A percentile compares a stretch with the other conserved stretches of the same genome.
These are phyloP conservation scores for Moesziomyces sp. DNA, from an alignment of 1,284 basidiomycete species.

Conservation along the genomic window DNA sequence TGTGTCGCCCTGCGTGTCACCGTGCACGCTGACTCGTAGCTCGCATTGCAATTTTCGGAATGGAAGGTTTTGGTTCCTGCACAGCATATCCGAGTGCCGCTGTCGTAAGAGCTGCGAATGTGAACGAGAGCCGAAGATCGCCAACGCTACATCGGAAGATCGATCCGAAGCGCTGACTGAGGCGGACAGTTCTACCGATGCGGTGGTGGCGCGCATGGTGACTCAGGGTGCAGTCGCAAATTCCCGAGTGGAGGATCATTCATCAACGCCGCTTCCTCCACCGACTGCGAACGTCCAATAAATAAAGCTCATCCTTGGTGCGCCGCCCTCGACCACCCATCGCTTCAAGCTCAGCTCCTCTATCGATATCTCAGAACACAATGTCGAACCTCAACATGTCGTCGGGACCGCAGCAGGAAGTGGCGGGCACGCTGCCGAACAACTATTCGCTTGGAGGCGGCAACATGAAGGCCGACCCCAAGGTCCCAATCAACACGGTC, in stretches of 20 bases:
- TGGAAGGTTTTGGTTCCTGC: too few relatives aligned
- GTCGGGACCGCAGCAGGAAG: conserved; percentile 33
- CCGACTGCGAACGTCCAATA: background rate
- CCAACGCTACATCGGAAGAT: too few relatives aligned
- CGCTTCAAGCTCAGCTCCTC: too few relatives aligned
- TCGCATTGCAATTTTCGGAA: too few relatives aligned
- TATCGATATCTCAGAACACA: background rate
- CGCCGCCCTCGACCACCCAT: too few relatives aligned
- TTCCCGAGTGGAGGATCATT: conserved; percentile 33
- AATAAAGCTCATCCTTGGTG: too few relatives aligned
- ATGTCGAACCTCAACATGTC: conserved; percentile 32
- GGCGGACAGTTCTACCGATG: background rate
- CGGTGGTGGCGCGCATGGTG: background rate
- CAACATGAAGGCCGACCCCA: conserved; percentile 35
- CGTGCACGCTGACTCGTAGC: too few relatives aligned
- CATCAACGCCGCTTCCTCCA: conserved; percentile 1
- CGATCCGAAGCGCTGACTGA: background rate
- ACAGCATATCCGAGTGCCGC: too few relatives aligned
- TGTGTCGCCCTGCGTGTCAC: too few relatives aligned
- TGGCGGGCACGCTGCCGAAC: conserved; percentile 32
- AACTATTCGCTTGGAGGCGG: conserved; percentile 32
- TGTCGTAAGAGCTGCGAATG: too few relatives aligned
- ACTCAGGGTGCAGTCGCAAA: background rate
- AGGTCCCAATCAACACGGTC: conserved; percentile 15
- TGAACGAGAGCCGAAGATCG: too few relatives aligned